A percentile compares a stretch with the other conserved stretches of the same genome.
These are phyloP conservation scores for Prunus dulcis DNA, from an alignment of 306 rosid genomes.

Conservation along the genomic window DNA sequence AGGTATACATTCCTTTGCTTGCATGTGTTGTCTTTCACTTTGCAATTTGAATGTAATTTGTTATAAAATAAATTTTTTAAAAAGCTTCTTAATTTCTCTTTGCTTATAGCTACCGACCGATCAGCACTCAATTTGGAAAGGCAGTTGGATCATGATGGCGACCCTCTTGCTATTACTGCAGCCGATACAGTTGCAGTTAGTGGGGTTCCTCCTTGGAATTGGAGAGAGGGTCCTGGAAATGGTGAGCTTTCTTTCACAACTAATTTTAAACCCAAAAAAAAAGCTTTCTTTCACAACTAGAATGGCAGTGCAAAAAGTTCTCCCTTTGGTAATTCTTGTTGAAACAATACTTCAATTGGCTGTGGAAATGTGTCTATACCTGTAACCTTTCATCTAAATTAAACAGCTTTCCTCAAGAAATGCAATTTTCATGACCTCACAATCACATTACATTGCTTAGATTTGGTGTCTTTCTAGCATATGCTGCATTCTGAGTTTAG, in stretches of 20 bases:
- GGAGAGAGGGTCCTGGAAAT: constrained; percentile 81
- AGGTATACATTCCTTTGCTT: constrained; percentile 34
- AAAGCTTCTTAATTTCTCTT: neutral
- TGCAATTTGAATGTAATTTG: neutral
- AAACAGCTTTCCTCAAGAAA: neutral
- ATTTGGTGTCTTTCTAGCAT: neutral
- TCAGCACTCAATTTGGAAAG: constrained; percentile 77
- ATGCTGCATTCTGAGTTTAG: neutral
- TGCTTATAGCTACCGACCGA: constrained; percentile 53
- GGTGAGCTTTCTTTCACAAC: constrained; percentile 35
- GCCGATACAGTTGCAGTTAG: constrained; percentile 72
- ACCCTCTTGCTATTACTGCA: constrained; percentile 73
- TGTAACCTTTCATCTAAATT: no score
- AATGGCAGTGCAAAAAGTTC: neutral
- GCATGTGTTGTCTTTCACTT: neutral
- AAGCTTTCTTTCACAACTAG: no score
- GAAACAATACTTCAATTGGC: neutral
- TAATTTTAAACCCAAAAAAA: neutral
- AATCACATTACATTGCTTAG: neutral
- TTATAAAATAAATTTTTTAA: neutral
- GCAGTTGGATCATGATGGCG: constrained; percentile 75
- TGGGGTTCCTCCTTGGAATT: constrained; percentile 87
- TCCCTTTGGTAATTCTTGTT: neutral
- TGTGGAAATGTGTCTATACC: neutral
- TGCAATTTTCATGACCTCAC: neutral